Base-by-base conservation (phyloP, 768 basidiomycete species). In the Hirschioporus abietinus region DNA sequence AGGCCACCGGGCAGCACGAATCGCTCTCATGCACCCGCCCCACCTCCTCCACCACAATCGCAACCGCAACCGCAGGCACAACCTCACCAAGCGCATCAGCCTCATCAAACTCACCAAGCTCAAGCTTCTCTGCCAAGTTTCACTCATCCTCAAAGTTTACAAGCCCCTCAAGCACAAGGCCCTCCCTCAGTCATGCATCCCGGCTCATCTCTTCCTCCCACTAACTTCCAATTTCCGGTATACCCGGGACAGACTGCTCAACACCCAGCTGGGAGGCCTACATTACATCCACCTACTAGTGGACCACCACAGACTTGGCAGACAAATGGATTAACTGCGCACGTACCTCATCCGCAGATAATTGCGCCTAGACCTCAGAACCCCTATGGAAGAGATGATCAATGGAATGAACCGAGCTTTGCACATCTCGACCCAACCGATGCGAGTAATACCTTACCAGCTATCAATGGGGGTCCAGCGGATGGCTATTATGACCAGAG, bases 291-390 rank as follows among this genome's bases (percentile, higher is more conserved):
- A 9, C 75, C 82, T 17, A 75, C 83, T 17, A 75, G 83, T 30
- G 81, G 80, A 1, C 82, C 85, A 8, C 83, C 87, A 6, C 88
- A 86, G 67, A 79, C 86, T 20, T 90, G 90, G 89, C 88, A 89
- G 71, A 80, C 87, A 5, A 82, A 79, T 58, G 82, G 81, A 25
- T 87, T 91, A 57, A 83, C 86, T 0, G 88, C 82, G 15, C 79
- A 81, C 17, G 77, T 81, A 5, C 78, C 80, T 0, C 65, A 60
- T 64, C 67, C 66, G 69, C 68, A 67, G 30, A 71, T 72, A 26
- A 72, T 72, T 24, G 66, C 70, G 25, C 67, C 69, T 58, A 61
- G 60, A 23, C 23, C 60, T 12, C 60, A 25, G 24, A 25, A 25
- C 30, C 60, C 60, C 15, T 61, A 61, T 61, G 60, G 60, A 23